These are phyloP conservation scores for Scortechinia acanthostroma DNA, from an alignment of 2,329 filamentous ascomycete genomes.

Conservation along the genomic window DNA sequence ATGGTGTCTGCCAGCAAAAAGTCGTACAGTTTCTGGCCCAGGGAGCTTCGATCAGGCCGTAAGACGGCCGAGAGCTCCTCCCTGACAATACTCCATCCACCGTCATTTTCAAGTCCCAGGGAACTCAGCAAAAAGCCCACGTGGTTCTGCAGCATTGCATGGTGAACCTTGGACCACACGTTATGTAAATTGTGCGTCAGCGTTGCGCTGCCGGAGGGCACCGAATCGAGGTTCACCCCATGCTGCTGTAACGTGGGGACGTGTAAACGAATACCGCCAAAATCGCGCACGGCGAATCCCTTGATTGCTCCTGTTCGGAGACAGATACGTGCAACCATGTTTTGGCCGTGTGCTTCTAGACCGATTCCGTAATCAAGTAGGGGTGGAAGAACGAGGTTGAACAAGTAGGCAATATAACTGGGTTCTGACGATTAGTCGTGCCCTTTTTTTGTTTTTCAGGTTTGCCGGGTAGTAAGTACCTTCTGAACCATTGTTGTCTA, in stretches of 20 bases:
- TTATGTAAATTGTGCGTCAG: slow-evolving; percentile 8
- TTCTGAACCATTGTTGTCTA: not conserved
- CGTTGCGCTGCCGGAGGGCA: slow-evolving; percentile 11
- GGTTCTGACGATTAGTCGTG: slow-evolving; percentile 5
- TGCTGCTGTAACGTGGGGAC: not conserved
- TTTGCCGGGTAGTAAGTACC: not conserved
- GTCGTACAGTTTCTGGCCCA: not conserved
- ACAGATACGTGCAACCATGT: not conserved
- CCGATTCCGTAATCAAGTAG: slow-evolving; percentile 9
- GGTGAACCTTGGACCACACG: not conserved
- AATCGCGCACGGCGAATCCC: not conserved
- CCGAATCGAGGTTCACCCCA: slow-evolving; percentile 6
- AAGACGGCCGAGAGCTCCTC: not conserved
- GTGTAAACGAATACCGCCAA: not conserved
- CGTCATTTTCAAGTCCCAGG: not conserved
- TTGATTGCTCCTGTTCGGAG: not conserved
- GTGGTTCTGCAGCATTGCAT: not conserved
- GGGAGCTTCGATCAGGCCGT: not conserved
- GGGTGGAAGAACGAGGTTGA: slow-evolving; percentile 7
- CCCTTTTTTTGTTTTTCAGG: not conserved
- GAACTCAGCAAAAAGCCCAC: not conserved
- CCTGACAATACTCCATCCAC: not conserved
- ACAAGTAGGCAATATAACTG: slow-evolving; percentile 8
- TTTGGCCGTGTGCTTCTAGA: not conserved
- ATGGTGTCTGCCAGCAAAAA: not conserved